A percentile compares a stretch with the other conserved stretches of the same genome.
Conservation (phyloP, 257 asterid species). For the Sherardia arvensis region DNA sequence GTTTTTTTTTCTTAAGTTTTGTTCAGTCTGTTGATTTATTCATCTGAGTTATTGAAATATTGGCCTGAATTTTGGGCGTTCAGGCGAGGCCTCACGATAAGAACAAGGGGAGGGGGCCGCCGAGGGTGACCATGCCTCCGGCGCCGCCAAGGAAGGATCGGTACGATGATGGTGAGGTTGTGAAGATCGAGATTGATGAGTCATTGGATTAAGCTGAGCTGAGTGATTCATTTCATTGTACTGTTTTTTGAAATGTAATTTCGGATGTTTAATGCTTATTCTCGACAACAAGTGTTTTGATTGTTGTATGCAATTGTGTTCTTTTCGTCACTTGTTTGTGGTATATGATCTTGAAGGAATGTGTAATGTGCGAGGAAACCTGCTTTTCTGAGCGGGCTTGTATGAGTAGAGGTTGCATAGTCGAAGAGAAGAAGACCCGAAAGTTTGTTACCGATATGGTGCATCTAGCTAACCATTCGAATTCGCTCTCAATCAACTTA, state of each 20-base stretch:
- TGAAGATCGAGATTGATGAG: slow-evolving; percentile 71
- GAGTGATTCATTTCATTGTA: slow-evolving; percentile 5
- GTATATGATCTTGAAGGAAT: too few species aligned
- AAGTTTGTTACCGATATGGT: not conserved
- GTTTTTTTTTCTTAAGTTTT: slow-evolving; percentile 11
- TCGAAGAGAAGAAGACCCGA: not conserved
- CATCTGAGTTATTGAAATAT: slow-evolving; percentile 1
- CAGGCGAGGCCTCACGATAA: slow-evolving; percentile 88
- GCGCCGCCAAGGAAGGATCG: slow-evolving; percentile 80
- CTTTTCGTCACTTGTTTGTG: not conserved
- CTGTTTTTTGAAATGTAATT: slow-evolving; percentile 1
- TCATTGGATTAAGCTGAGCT: slow-evolving; percentile 24
- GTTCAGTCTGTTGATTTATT: not conserved
- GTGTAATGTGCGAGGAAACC: too few species aligned
- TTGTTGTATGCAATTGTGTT: not conserved
- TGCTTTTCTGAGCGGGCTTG: too few species aligned
- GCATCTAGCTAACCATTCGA: not conserved
- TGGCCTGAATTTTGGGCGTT: slow-evolving; percentile 1
- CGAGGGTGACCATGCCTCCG: slow-evolving; percentile 85
- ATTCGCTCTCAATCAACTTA: not conserved
- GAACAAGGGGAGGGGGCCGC: slow-evolving; percentile 95
- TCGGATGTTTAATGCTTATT: not conserved
- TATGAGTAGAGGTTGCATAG: too few species aligned
- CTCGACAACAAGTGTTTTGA: not conserved
- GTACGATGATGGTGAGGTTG: slow-evolving; percentile 73